Base-by-base conservation (phyloP, 495 filamentous ascomycete species). In the Lichina pygmaea region DNA sequence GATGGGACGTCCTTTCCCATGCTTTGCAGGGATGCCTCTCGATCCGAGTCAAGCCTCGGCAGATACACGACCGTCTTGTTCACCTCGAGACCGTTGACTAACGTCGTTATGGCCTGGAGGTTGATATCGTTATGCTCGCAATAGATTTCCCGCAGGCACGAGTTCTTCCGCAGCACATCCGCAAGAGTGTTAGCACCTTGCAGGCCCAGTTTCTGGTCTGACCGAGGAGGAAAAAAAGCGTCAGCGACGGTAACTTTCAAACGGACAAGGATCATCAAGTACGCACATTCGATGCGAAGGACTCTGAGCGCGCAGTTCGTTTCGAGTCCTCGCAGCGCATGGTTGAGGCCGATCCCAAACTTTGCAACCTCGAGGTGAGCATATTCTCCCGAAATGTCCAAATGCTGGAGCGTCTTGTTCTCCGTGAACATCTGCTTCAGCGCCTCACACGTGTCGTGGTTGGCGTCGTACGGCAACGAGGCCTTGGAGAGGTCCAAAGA, bases 351-450 rank as follows among this genome's bases (percentile, higher is more conserved):
- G 49, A 73, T 76, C 15, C 86, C 85, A 34, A 93, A 74, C 40
- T 79, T 73, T 0, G 81, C 77, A 41, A 82, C 80, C 55, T 93
- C 89, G 24, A 94, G 64, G 54, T 86, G 77, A 7, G 83, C 80
- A 50, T 78, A 78, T 55, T 92, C 89, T 6, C 89, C 89, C 7
- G 84, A 89, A 41, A 94, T 72, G 55, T 93, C 79, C 12, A 97
- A 60, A 46, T 73, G 79, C 46, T 73, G 68, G 10, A 97, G 62
- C 0, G 77, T 81, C 8, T 67, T 60, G 52, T 97, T 94, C 45
- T 73, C 64, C 31, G 77, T 72, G 50, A 97, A 81, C 60, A 94
- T 71, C 39, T 66, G 48, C 50, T 78, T 71, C 12, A 94, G 54
- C n/a, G 74, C 66, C 40, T 72, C 65, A 49, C 78, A 82, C 0